These are phyloP conservation scores for Erysimum pusillum DNA, from an alignment of 441 rosid genomes.

Conservation along the genomic window DNA sequence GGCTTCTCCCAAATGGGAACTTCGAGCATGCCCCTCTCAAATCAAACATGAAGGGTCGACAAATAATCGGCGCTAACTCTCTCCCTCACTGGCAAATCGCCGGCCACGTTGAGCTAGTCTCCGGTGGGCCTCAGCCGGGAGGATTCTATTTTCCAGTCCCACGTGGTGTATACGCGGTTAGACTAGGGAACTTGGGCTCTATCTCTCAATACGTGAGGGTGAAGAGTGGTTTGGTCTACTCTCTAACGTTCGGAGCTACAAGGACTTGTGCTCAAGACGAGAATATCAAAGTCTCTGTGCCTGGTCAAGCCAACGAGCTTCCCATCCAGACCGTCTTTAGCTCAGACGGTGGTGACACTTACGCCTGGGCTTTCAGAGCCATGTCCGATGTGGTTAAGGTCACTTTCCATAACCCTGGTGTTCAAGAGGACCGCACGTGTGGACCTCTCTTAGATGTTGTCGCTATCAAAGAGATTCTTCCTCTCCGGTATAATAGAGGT, in stretches of 20 bases:
- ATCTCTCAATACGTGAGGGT: constrained; percentile 57
- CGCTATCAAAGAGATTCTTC: constrained; percentile 67
- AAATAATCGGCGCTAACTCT: constrained; percentile 66
- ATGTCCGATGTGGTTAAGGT: constrained; percentile 50
- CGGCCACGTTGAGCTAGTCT: constrained; percentile 62
- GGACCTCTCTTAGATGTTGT: constrained; percentile 72
- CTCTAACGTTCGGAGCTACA: constrained; percentile 67
- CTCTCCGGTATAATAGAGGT: constrained; percentile 56
- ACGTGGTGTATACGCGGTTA: constrained; percentile 62
- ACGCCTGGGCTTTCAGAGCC: constrained; percentile 69
- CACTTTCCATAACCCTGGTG: constrained; percentile 69
- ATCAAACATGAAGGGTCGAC: constrained; percentile 63
- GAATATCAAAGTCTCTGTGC: constrained; percentile 57
- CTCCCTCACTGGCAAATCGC: constrained; percentile 66
- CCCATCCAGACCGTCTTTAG: constrained; percentile 68
- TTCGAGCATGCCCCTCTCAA: constrained; percentile 67
- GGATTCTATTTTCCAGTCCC: constrained; percentile 61
- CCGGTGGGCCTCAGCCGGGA: constrained; percentile 66
- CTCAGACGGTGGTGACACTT: constrained; percentile 68
- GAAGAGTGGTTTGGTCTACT: constrained; percentile 50
- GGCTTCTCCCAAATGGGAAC: constrained; percentile 69
- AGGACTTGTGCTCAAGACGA: constrained; percentile 70
- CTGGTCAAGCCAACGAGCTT: constrained; percentile 57
- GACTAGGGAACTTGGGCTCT: constrained; percentile 68
- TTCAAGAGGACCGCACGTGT: constrained; percentile 68